Evolutionary conservation across 2,329 filamentous ascomycete genomes (phyloP).

Genomic region (Byssothecium circinans): DNA sequence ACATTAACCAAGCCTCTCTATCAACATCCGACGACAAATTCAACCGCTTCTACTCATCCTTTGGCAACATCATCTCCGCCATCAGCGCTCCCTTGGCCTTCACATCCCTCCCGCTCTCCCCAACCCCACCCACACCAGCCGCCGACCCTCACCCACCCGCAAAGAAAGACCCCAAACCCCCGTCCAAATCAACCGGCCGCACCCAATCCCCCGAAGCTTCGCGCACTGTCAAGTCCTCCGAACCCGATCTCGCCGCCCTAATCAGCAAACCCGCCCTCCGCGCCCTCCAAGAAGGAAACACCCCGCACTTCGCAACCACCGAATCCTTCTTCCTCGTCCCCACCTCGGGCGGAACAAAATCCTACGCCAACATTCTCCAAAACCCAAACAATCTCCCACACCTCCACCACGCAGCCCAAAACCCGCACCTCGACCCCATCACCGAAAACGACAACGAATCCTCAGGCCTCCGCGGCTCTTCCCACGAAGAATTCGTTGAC

Average conservation of each 20-base stretch:
- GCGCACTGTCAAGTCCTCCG: conserved; percentile 46
- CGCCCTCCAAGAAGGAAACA: conserved; percentile 68
- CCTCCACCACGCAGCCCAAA: conserved; percentile 47
- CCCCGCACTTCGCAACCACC: conserved; percentile 61
- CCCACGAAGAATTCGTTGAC: conserved; percentile 81
- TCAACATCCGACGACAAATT: conserved; percentile 72
- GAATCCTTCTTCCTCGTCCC: conserved; percentile 86
- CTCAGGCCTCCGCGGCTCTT: conserved; percentile 30
- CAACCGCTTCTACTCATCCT: conserved; percentile 86
- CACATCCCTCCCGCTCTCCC: conserved; percentile 76
- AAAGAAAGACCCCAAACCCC: conserved; percentile 19
- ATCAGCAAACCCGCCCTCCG: conserved; percentile 84
- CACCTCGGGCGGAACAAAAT: conserved; percentile 84
- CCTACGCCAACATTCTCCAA: conserved; percentile 83
- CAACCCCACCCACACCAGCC: conserved; percentile 25
- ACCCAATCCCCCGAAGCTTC: conserved; percentile 33
- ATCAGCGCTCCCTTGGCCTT: conserved; percentile 91
- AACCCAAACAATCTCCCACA: conserved; percentile 32
- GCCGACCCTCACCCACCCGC: conserved; percentile 32
- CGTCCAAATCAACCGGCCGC: conserved; percentile 25
- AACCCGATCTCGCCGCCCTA: conserved; percentile 78
- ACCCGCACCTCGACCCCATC: conserved; percentile 47
- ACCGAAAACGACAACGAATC: conserved; percentile 46
- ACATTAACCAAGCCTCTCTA: conserved; percentile 18
- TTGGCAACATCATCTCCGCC: conserved; percentile 83